A percentile compares a stretch with the other conserved stretches of the same genome.
Conservation (phyloP, 306 rosid genomes). For the Rubus parviflorus region DNA sequence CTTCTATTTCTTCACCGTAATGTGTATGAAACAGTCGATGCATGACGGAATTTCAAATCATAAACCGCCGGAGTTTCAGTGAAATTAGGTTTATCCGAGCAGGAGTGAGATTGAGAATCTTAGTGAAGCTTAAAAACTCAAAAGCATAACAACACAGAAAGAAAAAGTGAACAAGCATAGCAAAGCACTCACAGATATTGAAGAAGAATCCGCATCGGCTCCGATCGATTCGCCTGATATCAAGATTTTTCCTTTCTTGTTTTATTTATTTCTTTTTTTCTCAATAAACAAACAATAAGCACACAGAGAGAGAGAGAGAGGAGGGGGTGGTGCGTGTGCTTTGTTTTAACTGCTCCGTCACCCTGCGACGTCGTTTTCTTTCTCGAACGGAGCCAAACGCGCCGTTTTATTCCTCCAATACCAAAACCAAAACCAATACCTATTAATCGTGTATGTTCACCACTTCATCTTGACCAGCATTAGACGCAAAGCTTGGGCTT, state of each 20-base stretch:
- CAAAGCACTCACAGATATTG: not conserved
- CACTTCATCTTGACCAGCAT: no score
- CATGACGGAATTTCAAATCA: slow-evolving; percentile 6
- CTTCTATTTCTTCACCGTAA: not conserved
- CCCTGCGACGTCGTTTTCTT: slow-evolving; percentile 1
- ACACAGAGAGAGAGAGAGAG: not conserved
- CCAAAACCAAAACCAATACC: no score
- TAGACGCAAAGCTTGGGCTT: not conserved
- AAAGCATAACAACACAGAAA: not conserved
- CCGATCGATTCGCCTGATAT: slow-evolving; percentile 11
- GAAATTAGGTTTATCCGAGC: slow-evolving; percentile 8
- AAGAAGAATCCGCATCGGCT: slow-evolving; percentile 13
- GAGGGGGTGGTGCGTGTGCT: not conserved
- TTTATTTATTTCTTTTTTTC: not conserved
- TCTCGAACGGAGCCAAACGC: not conserved
- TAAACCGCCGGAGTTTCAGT: not conserved
- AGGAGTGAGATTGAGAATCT: not conserved
- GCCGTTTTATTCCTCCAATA: not conserved
- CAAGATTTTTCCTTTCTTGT: not conserved
- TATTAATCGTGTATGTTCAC: no score
- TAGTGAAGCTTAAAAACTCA: no score
- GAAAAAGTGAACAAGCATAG: not conserved
- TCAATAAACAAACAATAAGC: slow-evolving; percentile 7
- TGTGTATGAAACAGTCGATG: not conserved
- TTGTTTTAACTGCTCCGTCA: not conserved